These are phyloP conservation scores for Escovopsis sp. DNA, from an alignment of 2,329 filamentous ascomycete genomes.

Conservation along the genomic window DNA sequence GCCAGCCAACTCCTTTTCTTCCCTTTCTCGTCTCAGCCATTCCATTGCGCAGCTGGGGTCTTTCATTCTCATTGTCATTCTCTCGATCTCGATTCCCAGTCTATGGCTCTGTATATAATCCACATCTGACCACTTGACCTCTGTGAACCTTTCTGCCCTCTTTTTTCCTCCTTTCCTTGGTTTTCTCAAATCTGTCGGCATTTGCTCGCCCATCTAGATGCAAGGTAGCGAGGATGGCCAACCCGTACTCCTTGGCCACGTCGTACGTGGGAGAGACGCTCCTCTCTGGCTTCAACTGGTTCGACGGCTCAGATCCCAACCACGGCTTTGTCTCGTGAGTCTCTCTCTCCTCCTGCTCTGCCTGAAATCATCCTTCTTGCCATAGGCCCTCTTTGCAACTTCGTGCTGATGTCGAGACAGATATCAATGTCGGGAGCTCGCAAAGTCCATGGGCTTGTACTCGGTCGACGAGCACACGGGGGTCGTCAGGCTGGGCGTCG, in stretches of 20 bases:
- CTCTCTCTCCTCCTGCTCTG: not conserved
- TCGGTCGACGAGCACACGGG: constrained; percentile 25
- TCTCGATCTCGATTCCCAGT: constrained; percentile 3
- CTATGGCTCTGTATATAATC: too few relatives aligned
- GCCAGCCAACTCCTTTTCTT: too few relatives aligned
- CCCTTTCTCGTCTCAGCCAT: too few relatives aligned
- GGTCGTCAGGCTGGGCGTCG: constrained; percentile 32
- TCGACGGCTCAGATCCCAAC: constrained; percentile 42
- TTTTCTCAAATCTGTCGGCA: too few relatives aligned
- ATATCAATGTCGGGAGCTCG: constrained; percentile 29
- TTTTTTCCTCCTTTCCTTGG: not conserved
- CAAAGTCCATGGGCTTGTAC: constrained; percentile 25
- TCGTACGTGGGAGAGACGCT: constrained; percentile 30
- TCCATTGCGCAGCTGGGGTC: too few relatives aligned
- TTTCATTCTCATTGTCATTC: too few relatives aligned
- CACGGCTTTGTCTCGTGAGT: constrained; percentile 54
- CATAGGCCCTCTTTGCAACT: not conserved
- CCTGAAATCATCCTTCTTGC: too few relatives aligned
- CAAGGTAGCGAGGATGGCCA: constrained; percentile 8
- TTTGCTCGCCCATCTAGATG: not conserved
- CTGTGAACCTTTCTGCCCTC: too few relatives aligned
- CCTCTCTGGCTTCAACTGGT: constrained; percentile 35
- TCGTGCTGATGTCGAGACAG: constrained; percentile 14
- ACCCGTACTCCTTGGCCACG: constrained; percentile 28
- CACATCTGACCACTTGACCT: too few relatives aligned